Conservation (phyloP, 768 basidiomycete genomes). For the Kondoa malvinella region DNA sequence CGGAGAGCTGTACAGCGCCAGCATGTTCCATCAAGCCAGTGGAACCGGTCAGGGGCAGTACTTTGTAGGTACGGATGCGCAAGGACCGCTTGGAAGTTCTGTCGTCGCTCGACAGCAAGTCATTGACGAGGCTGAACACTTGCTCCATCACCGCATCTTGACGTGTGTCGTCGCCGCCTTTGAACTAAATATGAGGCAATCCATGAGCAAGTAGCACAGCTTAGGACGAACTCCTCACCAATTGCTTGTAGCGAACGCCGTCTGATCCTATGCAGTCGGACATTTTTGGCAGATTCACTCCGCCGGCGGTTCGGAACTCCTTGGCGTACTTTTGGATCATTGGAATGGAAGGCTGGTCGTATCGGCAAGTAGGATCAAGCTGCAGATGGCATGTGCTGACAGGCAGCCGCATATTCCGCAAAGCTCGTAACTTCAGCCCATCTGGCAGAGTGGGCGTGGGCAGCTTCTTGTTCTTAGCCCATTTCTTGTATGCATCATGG, state of each 20-base stretch:
- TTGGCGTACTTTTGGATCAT: constrained; percentile 50
- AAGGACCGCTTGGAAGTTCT: constrained; percentile 59
- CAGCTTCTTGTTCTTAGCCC: constrained; percentile 25
- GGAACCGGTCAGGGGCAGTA: constrained; percentile 61
- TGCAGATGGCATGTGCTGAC: constrained; percentile 58
- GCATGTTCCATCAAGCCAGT: constrained; percentile 88
- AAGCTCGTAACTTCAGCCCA: constrained; percentile 36
- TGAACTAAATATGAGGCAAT: constrained; percentile 48
- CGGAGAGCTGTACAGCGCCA: constrained; percentile 48
- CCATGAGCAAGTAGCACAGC: too few relatives aligned
- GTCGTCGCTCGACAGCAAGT: constrained; percentile 52
- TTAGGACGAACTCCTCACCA: constrained; percentile 40
- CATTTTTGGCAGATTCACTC: constrained; percentile 69
- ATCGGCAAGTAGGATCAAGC: constrained; percentile 52
- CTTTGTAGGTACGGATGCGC: constrained; percentile 65
- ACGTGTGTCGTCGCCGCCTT: constrained; percentile 83
- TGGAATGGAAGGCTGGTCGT: constrained; percentile 42
- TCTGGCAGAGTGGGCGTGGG: constrained; percentile 36
- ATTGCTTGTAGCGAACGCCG: constrained; percentile 52
- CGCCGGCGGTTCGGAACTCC: constrained; percentile 52
- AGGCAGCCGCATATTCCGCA: constrained; percentile 53
- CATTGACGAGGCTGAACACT: constrained; percentile 77
- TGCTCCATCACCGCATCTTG: constrained; percentile 99
- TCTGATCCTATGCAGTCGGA: constrained; percentile 50
- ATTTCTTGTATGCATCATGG: not conserved